Conservation (phyloP, 2,329 filamentous ascomycete genomes). For the Simplicillium aogashimaense region DNA sequence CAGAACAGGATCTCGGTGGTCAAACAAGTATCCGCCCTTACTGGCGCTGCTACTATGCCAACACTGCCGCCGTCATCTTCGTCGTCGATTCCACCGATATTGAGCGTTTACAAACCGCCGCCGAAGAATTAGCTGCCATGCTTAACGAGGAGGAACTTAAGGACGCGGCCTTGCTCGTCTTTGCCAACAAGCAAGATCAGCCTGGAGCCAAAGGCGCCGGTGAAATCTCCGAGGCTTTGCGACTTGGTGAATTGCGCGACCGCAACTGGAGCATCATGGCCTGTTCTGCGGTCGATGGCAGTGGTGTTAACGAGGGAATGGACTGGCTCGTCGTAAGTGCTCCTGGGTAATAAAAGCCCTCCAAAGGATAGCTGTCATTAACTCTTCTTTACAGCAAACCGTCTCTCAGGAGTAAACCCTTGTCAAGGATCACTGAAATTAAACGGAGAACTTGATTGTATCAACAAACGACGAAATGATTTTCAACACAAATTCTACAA, state of each 20-base stretch:
- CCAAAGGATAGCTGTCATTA: background rate
- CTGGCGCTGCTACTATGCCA: constrained; percentile 99
- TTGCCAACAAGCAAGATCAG: constrained; percentile 98
- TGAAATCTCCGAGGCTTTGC: constrained; percentile 90
- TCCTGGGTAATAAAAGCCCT: background rate
- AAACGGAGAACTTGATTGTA: background rate
- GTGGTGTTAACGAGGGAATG: constrained; percentile 94
- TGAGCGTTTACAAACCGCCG: constrained; percentile 82
- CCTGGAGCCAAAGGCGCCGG: constrained; percentile 92
- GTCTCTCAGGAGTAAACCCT: constrained; percentile 21
- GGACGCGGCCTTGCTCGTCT: constrained; percentile 85
- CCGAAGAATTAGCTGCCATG: constrained; percentile 91
- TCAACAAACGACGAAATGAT: constrained; percentile 14
- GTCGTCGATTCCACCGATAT: constrained; percentile 98
- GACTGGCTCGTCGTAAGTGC: constrained; percentile 84
- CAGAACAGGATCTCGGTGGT: constrained; percentile 70
- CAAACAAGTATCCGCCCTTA: constrained; percentile 98
- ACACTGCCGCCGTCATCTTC: constrained; percentile 97
- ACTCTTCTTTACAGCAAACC: constrained; percentile 19
- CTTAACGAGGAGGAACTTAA: constrained; percentile 93
- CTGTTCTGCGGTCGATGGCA: constrained; percentile 91
- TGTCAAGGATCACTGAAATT: background rate
- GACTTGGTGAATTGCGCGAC: constrained; percentile 82
- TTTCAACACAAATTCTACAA: too few species aligned
- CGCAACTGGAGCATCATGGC: constrained; percentile 99